A percentile compares a stretch with the other conserved stretches of the same genome.
Evolutionary conservation across 768 basidiomycete genomes (phyloP).

Genomic region (Hygrophorus russula): DNA sequence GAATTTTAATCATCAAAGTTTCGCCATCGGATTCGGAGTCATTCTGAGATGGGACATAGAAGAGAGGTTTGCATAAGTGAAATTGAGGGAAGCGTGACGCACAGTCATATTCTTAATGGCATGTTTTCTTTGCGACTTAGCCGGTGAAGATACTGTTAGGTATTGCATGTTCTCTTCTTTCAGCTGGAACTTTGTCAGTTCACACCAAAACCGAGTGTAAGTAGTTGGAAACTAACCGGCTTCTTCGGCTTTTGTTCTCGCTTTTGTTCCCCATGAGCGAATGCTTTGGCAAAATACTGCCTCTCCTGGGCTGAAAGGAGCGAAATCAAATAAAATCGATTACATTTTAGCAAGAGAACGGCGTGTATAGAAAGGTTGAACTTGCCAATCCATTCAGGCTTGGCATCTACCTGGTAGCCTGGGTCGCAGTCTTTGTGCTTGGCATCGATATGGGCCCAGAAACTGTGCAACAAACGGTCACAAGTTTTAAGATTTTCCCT

Average conservation of each 20-base stretch:
- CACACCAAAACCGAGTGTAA: no score
- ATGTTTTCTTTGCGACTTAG: no score
- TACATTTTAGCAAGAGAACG: not conserved
- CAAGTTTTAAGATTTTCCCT: constrained; percentile 45
- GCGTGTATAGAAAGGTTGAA: not conserved
- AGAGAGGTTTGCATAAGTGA: no score
- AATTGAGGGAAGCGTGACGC: no score
- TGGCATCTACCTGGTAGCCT: constrained; percentile 34
- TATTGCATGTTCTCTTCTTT: no score
- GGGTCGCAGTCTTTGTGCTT: constrained; percentile 44
- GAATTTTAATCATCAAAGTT: no score
- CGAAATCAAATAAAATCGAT: constrained; percentile 10
- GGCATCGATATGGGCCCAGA: constrained; percentile 49
- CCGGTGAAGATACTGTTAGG: no score
- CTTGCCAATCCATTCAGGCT: constrained; percentile 48
- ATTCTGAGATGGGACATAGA: no score
- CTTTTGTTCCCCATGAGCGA: constrained; percentile 9
- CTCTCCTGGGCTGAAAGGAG: constrained; percentile 23
- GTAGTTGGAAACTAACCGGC: no score
- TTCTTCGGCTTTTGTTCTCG: constrained; percentile 12
- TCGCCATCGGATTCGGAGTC: no score
- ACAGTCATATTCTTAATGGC: no score
- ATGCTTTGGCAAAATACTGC: constrained; percentile 16
- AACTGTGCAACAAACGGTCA: constrained; percentile 46
- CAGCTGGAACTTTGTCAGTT: no score